Conservation (phyloP, 352 stramenopile species). For the Aphanomyces stellatus region DNA sequence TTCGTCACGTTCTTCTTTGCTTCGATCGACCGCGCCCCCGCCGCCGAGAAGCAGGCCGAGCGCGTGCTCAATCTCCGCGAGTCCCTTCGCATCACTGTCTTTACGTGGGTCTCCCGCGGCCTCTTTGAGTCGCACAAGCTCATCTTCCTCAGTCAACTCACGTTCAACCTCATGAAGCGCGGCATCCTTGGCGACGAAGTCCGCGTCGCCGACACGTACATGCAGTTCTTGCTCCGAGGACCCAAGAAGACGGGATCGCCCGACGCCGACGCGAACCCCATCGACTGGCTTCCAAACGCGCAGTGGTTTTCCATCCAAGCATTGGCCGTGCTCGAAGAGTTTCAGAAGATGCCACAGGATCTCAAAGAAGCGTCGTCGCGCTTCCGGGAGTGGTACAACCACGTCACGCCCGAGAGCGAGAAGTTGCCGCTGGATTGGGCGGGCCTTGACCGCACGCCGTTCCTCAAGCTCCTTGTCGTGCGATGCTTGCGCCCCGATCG, state of each 20-base stretch:
- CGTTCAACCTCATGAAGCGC: constrained; percentile 96
- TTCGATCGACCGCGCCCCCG: constrained; percentile 84
- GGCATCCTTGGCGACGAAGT: constrained; percentile 91
- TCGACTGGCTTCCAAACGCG: constrained; percentile 88
- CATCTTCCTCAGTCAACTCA: constrained; percentile 95
- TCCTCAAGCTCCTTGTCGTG: constrained; percentile 96
- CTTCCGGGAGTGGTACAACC: constrained; percentile 98
- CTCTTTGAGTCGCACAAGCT: constrained; percentile 96
- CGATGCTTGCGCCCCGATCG: constrained; percentile 90
- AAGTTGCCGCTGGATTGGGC: constrained; percentile 97
- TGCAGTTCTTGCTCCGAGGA: constrained; percentile 93
- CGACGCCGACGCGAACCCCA: constrained; percentile 60
- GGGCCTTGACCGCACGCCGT: constrained; percentile 90
- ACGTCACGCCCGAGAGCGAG: constrained; percentile 92
- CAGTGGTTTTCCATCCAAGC: constrained; percentile 89
- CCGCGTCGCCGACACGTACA: constrained; percentile 91
- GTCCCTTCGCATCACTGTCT: constrained; percentile 94
- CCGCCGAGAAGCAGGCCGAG: constrained; percentile 83
- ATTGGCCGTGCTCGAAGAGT: constrained; percentile 91
- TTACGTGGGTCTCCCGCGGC: constrained; percentile 93
- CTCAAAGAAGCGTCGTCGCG: constrained; percentile 91
- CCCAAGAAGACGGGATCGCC: constrained; percentile 54
- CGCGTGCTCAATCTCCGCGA: constrained; percentile 89
- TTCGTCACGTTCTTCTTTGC: constrained; percentile 98
- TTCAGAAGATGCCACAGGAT: constrained; percentile 94